Percentiles rank a stretch among this genome's conserved stretches.
These are phyloP conservation scores for Sphaerobolus stellatus DNA, from an alignment of 1,284 basidiomycete species.

Conservation along the genomic window DNA sequence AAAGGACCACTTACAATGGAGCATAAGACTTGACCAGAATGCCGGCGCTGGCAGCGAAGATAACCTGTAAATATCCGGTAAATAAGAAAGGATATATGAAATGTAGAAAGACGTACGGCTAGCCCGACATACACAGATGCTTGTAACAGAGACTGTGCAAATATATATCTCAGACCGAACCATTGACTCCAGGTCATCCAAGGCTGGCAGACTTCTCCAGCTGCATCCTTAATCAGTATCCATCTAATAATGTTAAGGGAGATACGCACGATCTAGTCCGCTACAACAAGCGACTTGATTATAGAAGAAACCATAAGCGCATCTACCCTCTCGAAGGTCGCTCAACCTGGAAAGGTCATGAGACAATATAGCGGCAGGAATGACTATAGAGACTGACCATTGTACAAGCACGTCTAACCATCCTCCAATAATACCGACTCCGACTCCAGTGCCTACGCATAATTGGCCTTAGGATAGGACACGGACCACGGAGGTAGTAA, in stretches of 20 bases:
- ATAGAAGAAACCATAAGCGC: slow-evolving; percentile 70
- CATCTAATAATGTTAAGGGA: slow-evolving; percentile 1
- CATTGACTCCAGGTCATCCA: slow-evolving; percentile 72
- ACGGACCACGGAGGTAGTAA: not conserved
- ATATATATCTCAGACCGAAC: slow-evolving; percentile 51
- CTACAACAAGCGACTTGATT: slow-evolving; percentile 73
- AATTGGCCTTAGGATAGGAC: not conserved
- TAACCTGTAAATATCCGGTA: slow-evolving; percentile 43
- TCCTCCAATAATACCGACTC: slow-evolving; percentile 67
- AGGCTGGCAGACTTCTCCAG: slow-evolving; percentile 67
- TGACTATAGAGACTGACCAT: slow-evolving; percentile 61
- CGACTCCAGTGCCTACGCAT: slow-evolving; percentile 59
- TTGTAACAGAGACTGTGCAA: slow-evolving; percentile 61
- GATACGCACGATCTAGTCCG: slow-evolving; percentile 68
- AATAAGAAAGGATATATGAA: slow-evolving; percentile 3
- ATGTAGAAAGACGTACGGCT: slow-evolving; percentile 44
- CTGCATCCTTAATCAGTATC: slow-evolving; percentile 33
- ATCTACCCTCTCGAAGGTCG: slow-evolving; percentile 69
- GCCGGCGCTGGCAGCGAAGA: slow-evolving; percentile 64
- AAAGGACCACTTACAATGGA: slow-evolving; percentile 50
- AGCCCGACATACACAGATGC: slow-evolving; percentile 61
- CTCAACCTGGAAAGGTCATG: slow-evolving; percentile 48
- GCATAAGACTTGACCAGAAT: slow-evolving; percentile 64
- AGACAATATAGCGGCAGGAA: slow-evolving; percentile 1
- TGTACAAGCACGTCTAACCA: slow-evolving; percentile 74